Evolutionary conservation across 2,329 filamentous ascomycete genomes (phyloP), one percentile per base, ranked within the genome.

Genomic region (Fusarium illudens): DNA sequence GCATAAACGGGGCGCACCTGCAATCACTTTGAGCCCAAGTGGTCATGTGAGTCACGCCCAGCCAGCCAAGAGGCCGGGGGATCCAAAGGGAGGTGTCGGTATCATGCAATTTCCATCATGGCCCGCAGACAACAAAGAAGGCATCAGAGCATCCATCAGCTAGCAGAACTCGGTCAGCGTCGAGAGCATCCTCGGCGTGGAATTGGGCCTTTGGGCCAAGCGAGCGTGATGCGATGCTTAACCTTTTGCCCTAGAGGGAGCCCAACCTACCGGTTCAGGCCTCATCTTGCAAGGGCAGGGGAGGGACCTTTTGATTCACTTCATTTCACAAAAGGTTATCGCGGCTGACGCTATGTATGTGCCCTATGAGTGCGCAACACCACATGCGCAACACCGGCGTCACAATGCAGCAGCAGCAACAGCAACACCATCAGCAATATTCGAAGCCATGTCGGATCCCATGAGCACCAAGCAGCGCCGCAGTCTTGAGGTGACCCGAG

Each of bases 201-300:
- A 32, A 25, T 27, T 48, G 13, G 30, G 51, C n/a, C 13, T 27
- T 22, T 30, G 36, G 37, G 27, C 12, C 29, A 30, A 33, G 20
- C n/a, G 37, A 56, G 27, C 29, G 37, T 55, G 30, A 48, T 36
- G 19, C 15, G 12, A 15, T 34, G 25, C 25, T 20, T 25, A n/a
- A n/a, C 30, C 8, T 27, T 3, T 55, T 49, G n/a, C n/a, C n/a
- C n/a, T 37, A 48, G 49, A 58, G 29, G 60, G 62, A 70, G 67
- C 66, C 60, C 71, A 73, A 68, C 62, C 51, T 62, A 68, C 70
- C 56, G 60, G 68, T 69, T 73, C 71, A 73, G 71, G 71, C 62
- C 53, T 72, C 57, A 64, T 50, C 39, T 55, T 61, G 61, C 70
- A 73, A 58, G 70, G 70, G 57, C 70, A 60, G 53, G 68, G 68